Conservation (phyloP, 768 basidiomycete genomes). For the Boletus rubropictus region DNA sequence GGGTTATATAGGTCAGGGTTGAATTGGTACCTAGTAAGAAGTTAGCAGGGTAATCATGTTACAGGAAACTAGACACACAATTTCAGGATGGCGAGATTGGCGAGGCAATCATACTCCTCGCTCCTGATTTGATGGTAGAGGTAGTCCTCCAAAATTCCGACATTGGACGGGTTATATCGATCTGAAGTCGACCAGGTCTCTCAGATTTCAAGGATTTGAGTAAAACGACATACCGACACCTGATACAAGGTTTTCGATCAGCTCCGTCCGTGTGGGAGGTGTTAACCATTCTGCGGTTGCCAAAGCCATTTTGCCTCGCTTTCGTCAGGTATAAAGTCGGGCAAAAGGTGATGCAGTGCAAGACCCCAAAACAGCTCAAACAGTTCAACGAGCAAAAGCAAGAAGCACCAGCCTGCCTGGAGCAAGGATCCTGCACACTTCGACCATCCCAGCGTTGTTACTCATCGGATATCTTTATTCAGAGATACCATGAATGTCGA, state of each 20-base stretch:
- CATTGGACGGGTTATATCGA: slow-evolving; percentile 95
- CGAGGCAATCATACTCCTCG: slow-evolving; percentile 89
- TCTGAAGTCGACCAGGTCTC: slow-evolving; percentile 43
- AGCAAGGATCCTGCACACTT: not conserved
- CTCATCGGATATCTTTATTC: not conserved
- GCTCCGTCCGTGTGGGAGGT: slow-evolving; percentile 74
- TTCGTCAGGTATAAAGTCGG: slow-evolving; percentile 8
- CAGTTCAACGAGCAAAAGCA: no score
- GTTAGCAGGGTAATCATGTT: not conserved
- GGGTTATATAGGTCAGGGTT: slow-evolving; percentile 90
- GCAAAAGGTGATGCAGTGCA: not conserved
- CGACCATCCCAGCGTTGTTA: not conserved
- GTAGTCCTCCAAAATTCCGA: slow-evolving; percentile 92
- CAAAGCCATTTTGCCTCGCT: slow-evolving; percentile 17
- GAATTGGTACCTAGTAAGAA: slow-evolving; percentile 76
- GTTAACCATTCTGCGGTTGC: slow-evolving; percentile 60
- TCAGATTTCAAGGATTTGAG: not conserved
- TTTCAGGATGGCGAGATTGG: slow-evolving; percentile 92
- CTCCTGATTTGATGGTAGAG: slow-evolving; percentile 89
- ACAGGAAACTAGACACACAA: slow-evolving; percentile 44
- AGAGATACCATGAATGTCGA: slow-evolving; percentile 14
- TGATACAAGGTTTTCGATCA: slow-evolving; percentile 87
- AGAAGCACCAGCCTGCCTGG: not conserved
- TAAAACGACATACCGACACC: slow-evolving; percentile 64
- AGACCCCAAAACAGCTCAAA: slow-evolving; percentile 4